Evolutionary conservation across 345 rosid genomes (phyloP).

Genomic region (Lagerstroemia speciosa): DNA sequence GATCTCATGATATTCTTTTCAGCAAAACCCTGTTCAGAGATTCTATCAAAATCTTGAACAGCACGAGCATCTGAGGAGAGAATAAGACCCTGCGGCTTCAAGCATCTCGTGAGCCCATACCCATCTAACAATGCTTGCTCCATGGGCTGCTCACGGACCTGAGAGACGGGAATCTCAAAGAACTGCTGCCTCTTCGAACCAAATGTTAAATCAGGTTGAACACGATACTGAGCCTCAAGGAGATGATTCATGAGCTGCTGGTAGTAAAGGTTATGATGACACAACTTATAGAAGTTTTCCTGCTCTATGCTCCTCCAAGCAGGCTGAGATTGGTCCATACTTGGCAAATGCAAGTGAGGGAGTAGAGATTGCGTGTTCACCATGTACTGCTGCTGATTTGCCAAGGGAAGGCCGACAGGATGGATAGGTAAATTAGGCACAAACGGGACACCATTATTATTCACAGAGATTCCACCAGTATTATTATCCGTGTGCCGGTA

Average conservation of each 20-base stretch:
- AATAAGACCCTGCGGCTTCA: constrained; percentile 19
- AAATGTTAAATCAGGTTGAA: constrained; percentile 22
- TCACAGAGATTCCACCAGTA: constrained; percentile 27
- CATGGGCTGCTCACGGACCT: constrained; percentile 31
- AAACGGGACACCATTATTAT: constrained; percentile 31
- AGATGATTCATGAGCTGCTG: constrained; percentile 37
- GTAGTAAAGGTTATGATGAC: constrained; percentile 31
- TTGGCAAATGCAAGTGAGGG: constrained; percentile 34
- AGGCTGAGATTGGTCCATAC: constrained; percentile 30
- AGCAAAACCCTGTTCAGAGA: constrained; percentile 35
- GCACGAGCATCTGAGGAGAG: too few species aligned
- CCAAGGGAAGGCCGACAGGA: constrained; percentile 31
- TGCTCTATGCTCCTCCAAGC: constrained; percentile 40
- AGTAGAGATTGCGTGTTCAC: constrained; percentile 30
- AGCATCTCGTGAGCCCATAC: constrained; percentile 25
- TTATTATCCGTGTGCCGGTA: constrained; percentile 27
- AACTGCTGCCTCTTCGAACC: constrained; percentile 33
- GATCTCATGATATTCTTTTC: constrained; percentile 61
- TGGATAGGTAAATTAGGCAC: constrained; percentile 27
- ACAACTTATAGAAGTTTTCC: constrained; percentile 35
- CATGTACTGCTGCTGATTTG: constrained; percentile 40
- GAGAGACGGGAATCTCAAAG: constrained; percentile 31
- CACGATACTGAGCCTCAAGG: constrained; percentile 27
- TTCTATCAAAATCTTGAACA: constrained; percentile 25
- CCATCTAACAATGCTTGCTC: constrained; percentile 35